These are phyloP conservation scores for Guillardia theta DNA, from an alignment of 78 protist genomes.

Conservation along the genomic window DNA sequence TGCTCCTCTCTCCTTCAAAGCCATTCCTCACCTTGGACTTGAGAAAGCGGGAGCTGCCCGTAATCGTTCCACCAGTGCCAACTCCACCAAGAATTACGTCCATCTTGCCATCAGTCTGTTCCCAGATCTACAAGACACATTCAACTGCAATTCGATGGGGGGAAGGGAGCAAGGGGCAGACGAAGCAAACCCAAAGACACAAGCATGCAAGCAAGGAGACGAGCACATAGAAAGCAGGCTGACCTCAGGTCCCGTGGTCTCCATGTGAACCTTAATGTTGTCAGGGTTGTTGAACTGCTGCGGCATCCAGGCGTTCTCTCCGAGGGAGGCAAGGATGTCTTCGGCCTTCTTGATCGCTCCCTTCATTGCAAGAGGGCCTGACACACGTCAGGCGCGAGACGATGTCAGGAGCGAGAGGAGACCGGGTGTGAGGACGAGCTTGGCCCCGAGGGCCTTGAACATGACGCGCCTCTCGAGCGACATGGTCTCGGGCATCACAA, in stretches of 20 bases:
- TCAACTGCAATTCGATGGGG: no score
- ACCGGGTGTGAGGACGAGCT: constrained; percentile 85
- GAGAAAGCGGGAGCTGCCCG: constrained; percentile 46
- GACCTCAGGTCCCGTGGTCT: constrained; percentile 40
- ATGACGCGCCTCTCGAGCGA: constrained; percentile 47
- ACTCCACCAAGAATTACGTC: constrained; percentile 75
- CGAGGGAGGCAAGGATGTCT: constrained; percentile 7
- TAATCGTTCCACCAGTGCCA: constrained; percentile 98
- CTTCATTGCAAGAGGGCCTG: constrained; percentile 49
- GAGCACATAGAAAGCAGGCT: no score
- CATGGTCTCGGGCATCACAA: constrained; percentile 94
- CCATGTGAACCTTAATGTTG: constrained; percentile 15
- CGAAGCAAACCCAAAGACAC: no score
- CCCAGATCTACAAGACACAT: constrained; percentile 50
- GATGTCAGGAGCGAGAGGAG: background rate
- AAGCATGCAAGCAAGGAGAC: no score
- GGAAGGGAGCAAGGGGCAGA: no score
- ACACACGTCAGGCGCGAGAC: background rate
- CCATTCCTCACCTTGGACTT: background rate
- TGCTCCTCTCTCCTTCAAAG: background rate
- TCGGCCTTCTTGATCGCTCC: constrained; percentile 53
- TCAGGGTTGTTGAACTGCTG: constrained; percentile 62
- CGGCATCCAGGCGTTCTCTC: constrained; percentile 69
- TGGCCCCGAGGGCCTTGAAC: constrained; percentile 84
- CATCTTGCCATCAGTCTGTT: constrained; percentile 75